Conservation (phyloP, 495 filamentous ascomycete genomes). For the Bacidia rubella region DNA sequence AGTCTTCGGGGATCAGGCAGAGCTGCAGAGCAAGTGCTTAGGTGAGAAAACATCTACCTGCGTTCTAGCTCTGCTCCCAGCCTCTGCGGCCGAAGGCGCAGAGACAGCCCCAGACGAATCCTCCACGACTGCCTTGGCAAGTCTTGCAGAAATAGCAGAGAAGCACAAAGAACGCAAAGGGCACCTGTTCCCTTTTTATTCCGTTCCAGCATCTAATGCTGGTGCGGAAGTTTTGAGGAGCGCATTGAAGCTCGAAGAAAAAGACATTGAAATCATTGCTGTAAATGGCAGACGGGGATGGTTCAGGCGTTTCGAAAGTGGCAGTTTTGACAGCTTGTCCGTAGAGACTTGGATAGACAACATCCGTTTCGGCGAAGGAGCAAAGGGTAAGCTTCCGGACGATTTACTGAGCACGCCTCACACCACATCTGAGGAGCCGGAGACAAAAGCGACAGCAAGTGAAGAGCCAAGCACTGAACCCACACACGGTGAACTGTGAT, state of each 20-base stretch:
- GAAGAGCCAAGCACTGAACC: slow-evolving; percentile 7
- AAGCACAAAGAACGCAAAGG: slow-evolving; percentile 51
- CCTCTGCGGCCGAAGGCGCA: slow-evolving; percentile 33
- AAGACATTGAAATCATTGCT: slow-evolving; percentile 53
- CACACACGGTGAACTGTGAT: slow-evolving; percentile 14
- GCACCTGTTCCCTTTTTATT: slow-evolving; percentile 72
- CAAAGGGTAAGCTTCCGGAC: slow-evolving; percentile 69
- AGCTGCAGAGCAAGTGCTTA: slow-evolving; percentile 59
- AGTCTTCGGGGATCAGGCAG: slow-evolving; percentile 40
- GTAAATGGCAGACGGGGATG: slow-evolving; percentile 74
- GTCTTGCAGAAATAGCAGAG: slow-evolving; percentile 58
- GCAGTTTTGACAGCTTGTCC: slow-evolving; percentile 40
- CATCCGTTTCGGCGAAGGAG: slow-evolving; percentile 71
- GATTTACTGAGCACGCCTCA: slow-evolving; percentile 41
- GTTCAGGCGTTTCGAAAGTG: slow-evolving; percentile 59
- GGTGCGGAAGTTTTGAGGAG: slow-evolving; percentile 41
- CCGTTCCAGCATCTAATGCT: slow-evolving; percentile 50
- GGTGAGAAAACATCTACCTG: slow-evolving; percentile 68
- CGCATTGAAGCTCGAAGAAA: slow-evolving; percentile 45
- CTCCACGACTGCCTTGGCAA: slow-evolving; percentile 43
- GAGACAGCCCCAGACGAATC: slow-evolving; percentile 24
- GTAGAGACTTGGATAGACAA: slow-evolving; percentile 81
- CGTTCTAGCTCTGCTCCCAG: slow-evolving; percentile 65
- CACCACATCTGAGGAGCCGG: slow-evolving; percentile 2
- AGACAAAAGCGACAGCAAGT: slow-evolving; percentile 5